Percentiles rank a stretch among this genome's conserved stretches.
Conservation (phyloP, 306 rosid genomes). For the Medicago arabica region DNA sequence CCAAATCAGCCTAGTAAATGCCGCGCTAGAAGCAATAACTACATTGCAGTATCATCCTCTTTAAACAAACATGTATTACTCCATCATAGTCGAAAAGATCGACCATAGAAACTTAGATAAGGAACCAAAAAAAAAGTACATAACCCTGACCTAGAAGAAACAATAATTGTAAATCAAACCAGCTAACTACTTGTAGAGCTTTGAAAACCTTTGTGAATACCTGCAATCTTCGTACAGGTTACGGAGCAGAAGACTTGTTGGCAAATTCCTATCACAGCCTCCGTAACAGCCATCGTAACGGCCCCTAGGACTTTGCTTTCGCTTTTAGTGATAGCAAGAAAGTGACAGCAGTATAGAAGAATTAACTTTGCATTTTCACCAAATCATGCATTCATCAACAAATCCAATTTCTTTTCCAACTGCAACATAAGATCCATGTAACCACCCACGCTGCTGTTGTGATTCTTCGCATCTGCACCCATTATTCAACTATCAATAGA, state of each 20-base stretch:
- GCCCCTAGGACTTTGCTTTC: background rate
- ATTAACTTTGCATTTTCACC: background rate
- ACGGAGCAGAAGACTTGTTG: slow-evolving; percentile 65
- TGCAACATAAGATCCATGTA: background rate
- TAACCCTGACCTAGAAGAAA: no score
- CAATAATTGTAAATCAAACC: no score
- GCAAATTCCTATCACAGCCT: slow-evolving; percentile 64
- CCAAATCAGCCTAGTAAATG: background rate
- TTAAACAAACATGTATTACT: background rate
- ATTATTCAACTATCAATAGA: no score
- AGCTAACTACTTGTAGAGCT: background rate
- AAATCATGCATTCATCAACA: background rate
- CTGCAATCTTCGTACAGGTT: background rate
- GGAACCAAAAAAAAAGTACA: no score
- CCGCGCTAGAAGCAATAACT: background rate
- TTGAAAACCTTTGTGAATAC: background rate
- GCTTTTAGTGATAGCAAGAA: background rate
- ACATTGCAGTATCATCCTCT: background rate
- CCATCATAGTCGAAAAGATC: background rate
- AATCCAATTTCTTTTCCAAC: background rate
- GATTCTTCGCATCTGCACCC: no score
- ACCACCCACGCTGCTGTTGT: no score
- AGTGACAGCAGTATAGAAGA: background rate
- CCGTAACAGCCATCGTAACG: slow-evolving; percentile 38
- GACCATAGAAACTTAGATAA: no score